Evolutionary conservation across 208 protist genomes (phyloP).

Genomic region (Leishmania tarentolae): DNA sequence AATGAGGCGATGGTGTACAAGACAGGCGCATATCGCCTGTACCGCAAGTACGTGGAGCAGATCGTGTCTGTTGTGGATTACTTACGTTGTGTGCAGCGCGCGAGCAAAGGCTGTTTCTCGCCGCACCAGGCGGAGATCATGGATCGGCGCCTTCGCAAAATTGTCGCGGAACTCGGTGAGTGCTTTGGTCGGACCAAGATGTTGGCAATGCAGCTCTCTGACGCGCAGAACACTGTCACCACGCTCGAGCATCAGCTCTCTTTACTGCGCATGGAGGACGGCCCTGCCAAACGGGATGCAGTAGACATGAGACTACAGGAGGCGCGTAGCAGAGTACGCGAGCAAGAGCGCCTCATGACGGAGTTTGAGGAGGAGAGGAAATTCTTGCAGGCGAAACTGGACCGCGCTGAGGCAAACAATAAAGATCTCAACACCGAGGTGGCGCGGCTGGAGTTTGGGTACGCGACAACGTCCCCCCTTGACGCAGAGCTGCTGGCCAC

Average conservation of each 20-base stretch:
- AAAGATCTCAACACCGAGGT: conserved; percentile 71
- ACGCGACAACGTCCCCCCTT: conserved; percentile 35
- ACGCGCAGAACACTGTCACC: conserved; percentile 47
- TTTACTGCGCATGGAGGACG: conserved; percentile 36
- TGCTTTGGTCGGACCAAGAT: conserved; percentile 41
- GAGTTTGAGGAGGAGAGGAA: conserved; percentile 72
- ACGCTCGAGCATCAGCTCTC: conserved; percentile 71
- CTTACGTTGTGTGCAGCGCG: conserved; percentile 74
- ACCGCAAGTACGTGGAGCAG: conserved; percentile 80
- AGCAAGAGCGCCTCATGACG: conserved; percentile 50
- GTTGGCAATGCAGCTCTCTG: conserved; percentile 55
- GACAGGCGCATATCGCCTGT: conserved; percentile 81
- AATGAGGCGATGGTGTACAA: conserved; percentile 90
- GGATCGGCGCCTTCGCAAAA: conserved; percentile 57
- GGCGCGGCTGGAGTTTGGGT: conserved; percentile 62
- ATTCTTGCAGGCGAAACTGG: conserved; percentile 57
- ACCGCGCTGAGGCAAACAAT: conserved; percentile 58
- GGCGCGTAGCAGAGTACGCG: conserved; percentile 48
- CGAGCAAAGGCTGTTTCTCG: conserved; percentile 52
- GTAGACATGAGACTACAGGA: conserved; percentile 52
- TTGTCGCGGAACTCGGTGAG: conserved; percentile 46
- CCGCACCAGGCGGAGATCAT: conserved; percentile 75
- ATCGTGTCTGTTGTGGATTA: conserved; percentile 78
- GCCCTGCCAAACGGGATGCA: conserved; percentile 38
- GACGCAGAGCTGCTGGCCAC: conserved; percentile 53